Conservation (phyloP, 169 alveolate genomes). For the Ichthyophthirius multifiliis region DNA sequence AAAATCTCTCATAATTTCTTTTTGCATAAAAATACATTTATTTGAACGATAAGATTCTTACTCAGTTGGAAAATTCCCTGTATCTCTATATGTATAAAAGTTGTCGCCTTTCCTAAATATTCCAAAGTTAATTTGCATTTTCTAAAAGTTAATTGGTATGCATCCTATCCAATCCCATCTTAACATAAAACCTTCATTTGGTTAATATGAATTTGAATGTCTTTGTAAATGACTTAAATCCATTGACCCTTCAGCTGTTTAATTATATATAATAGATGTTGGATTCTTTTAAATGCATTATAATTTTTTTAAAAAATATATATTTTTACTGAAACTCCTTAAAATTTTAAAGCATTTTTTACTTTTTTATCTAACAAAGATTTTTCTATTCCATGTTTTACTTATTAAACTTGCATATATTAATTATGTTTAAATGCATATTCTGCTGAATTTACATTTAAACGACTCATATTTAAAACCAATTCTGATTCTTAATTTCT, state of each 20-base stretch:
- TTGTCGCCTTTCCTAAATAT: not conserved
- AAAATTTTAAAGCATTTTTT: not conserved
- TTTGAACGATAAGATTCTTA: not conserved
- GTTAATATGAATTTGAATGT: not conserved
- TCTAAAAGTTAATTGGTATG: not conserved
- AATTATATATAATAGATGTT: not conserved
- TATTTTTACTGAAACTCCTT: too few relatives aligned
- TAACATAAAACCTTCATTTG: slow-evolving; percentile 3
- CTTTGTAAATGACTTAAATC: not conserved
- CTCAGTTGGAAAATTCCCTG: not conserved
- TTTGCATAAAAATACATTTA: not conserved
- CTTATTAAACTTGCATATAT: not conserved
- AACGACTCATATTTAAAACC: not conserved
- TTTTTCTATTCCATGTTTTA: not conserved
- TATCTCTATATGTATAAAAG: not conserved
- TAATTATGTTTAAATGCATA: not conserved
- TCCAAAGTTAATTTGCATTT: not conserved
- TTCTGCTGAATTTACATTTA: not conserved
- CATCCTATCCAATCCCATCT: slow-evolving; percentile 3
- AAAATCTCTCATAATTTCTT: not conserved
- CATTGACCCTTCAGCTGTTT: not conserved
- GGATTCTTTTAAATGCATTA: too few relatives aligned
- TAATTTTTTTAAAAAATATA: too few relatives aligned
- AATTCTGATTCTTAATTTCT: not conserved
- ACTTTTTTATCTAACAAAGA: not conserved